Base-by-base conservation (phyloP, 805 yeast genomes). In the Yamadazyma olivae region DNA sequence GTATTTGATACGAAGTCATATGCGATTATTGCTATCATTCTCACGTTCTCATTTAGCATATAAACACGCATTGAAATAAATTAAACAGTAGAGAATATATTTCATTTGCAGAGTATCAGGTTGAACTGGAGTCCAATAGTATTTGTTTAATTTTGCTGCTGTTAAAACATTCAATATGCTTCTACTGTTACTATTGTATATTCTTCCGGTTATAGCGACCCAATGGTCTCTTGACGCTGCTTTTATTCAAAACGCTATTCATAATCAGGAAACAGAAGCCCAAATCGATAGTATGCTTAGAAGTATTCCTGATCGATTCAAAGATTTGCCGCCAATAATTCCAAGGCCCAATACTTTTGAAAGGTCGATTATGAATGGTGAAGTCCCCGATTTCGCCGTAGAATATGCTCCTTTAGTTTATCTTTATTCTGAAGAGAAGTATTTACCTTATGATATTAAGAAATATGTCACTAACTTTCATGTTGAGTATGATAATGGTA, bases 351-450 rank as follows among this genome's bases (percentile, higher is more conserved):
- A 40, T 10, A 27, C 33, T 5, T 43, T 53, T 19, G 50, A 77
- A 36, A 52, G 69, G 18, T 65, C 74, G 1, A 37, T 78, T 10
- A 41, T 48, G 13, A 57, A 63, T 28, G 85, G 86, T 1, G 77
- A 75, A 33, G 70, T 84, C 3, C 95, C 93, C 0, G 54, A 55
- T 6, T 84, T 77, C 56, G 82, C 80, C 1, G 44, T 77, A 2
- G 81, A 82, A 29, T 70, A 72, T 52, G 77, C 84, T 3, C 98
- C 99, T 0, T 61, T 81, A 35, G 90, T 91, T 2, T 86, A 87
- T 53, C 66, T 91, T 8, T 90, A 91, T 62, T 80, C 95, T 1
- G 99, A 91, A 53, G 99, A 91, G 50, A 60, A 68, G 36, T 91
- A 90, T 53, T 65, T 83, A 46, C 96, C 99, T 0, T 87, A 87